Conservation (phyloP, 352 stramenopile species). For the Phytopythium oedochilum region DNA sequence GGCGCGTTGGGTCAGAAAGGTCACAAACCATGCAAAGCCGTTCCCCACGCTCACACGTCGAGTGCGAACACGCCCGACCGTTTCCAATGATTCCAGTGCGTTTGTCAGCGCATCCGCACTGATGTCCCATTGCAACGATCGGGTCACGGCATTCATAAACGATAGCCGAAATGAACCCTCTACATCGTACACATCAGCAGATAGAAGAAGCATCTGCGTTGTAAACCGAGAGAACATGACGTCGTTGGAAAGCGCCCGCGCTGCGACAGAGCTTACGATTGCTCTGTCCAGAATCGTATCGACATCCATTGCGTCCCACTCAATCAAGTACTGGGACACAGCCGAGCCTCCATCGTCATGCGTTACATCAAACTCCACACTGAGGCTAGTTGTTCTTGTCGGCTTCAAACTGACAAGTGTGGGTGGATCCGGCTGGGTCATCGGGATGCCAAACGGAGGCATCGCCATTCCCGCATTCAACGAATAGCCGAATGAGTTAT, state of each 20-base stretch:
- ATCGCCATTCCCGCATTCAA: constrained; percentile 48
- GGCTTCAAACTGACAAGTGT: constrained; percentile 37
- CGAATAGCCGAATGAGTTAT: constrained; percentile 93
- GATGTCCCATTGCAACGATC: constrained; percentile 63
- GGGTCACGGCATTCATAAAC: constrained; percentile 67
- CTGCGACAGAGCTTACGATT: constrained; percentile 15
- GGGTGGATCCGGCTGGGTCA: constrained; percentile 71
- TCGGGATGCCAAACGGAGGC: constrained; percentile 67
- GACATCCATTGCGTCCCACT: constrained; percentile 91
- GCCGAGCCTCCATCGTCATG: constrained; percentile 76
- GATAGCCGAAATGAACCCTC: constrained; percentile 83
- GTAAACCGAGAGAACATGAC: constrained; percentile 83
- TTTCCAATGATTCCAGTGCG: constrained; percentile 75
- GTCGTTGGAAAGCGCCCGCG: constrained; percentile 29
- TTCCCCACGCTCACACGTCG: constrained; percentile 65
- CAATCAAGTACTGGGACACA: constrained; percentile 89
- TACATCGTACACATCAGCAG: constrained; percentile 76
- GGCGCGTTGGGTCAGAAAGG: constrained; percentile 56
- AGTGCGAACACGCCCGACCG: constrained; percentile 79
- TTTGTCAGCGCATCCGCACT: constrained; percentile 73
- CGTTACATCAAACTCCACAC: constrained; percentile 73
- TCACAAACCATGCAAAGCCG: constrained; percentile 81
- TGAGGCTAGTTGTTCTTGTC: constrained; percentile 42
- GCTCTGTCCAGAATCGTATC: constrained; percentile 41
- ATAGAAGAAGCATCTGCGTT: constrained; percentile 88